These are phyloP conservation scores for Theileria equi DNA, from an alignment of 169 alveolate species.

Conservation along the genomic window DNA sequence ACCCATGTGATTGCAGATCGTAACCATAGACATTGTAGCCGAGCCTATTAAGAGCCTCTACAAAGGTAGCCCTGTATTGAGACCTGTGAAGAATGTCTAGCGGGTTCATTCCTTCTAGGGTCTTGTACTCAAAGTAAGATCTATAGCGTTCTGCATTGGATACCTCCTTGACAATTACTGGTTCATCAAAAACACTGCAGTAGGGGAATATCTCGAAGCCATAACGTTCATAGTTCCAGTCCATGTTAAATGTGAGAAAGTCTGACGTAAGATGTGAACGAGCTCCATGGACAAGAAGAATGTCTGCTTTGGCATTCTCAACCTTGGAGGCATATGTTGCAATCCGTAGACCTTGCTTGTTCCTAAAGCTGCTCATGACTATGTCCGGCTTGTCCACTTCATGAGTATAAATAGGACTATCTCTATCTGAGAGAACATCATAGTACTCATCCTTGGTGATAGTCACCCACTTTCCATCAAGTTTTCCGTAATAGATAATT, in stretches of 20 bases:
- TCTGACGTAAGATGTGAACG: constrained; percentile 57
- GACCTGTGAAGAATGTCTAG: constrained; percentile 6
- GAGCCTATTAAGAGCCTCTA: constrained; percentile 55
- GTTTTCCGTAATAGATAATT: no score
- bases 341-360: constrained; percentile 51
- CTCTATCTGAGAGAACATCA: no score
- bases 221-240: constrained; percentile 30
- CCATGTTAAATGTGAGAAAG: constrained; percentile 52
- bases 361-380: constrained; percentile 57
- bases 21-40: constrained; percentile 67
- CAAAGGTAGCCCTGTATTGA: constrained; percentile 54
- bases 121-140: constrained; percentile 4
- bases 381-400: constrained; percentile 34
- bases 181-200: no score
- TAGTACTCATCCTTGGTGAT: no score
- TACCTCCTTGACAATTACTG: no score
- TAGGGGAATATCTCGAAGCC: constrained; percentile 21
- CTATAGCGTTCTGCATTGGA: background rate
- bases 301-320: constrained; percentile 48
- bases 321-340: constrained; percentile 60
- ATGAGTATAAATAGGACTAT: no score
- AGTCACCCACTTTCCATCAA: no score
- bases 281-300: constrained; percentile 63
- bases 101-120: background rate
- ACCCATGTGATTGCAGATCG: constrained; percentile 69